A percentile compares a stretch with the other conserved stretches of the same genome.
These are phyloP conservation scores for Silene conica DNA, from an alignment of 148 eudicot genomes.

Conservation along the genomic window DNA sequence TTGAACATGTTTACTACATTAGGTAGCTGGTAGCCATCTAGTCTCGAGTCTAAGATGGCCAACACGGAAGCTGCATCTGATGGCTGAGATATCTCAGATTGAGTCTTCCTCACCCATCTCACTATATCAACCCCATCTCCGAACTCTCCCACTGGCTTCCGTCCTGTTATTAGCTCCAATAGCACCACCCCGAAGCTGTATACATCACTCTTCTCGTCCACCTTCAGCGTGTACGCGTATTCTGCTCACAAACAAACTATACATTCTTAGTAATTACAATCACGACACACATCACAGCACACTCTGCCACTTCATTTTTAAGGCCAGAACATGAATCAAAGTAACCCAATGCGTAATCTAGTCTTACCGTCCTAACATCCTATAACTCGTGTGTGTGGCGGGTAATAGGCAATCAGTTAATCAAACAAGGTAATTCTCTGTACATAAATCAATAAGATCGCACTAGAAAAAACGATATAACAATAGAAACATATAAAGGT, in stretches of 20 bases:
- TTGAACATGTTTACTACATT: constrained; percentile 72
- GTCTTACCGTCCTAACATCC: background rate
- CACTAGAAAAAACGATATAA: background rate
- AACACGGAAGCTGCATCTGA: constrained; percentile 68
- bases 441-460: background rate
- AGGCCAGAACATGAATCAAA: no score
- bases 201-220: constrained; percentile 91
- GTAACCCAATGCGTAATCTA: no score
- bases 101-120: constrained; percentile 69
- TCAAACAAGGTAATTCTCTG: no score
- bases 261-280: background rate
- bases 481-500: no score
- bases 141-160: constrained; percentile 87
- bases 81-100: constrained; percentile 58
- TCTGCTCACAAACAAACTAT: constrained; percentile 33
- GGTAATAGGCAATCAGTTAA: no score
- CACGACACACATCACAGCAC: no score
- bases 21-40: constrained; percentile 46
- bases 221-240: constrained; percentile 85
- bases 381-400: background rate
- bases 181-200: constrained; percentile 96
- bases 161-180: constrained; percentile 70
- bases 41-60: constrained; percentile 78
- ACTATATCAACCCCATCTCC: constrained; percentile 97
- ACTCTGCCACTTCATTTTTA: no score